Percentiles rank a stretch among this genome's conserved stretches.
phyloP scores from a whole-genome alignment of 441 rosid genomes.

The Brassica balearica region DNA sequence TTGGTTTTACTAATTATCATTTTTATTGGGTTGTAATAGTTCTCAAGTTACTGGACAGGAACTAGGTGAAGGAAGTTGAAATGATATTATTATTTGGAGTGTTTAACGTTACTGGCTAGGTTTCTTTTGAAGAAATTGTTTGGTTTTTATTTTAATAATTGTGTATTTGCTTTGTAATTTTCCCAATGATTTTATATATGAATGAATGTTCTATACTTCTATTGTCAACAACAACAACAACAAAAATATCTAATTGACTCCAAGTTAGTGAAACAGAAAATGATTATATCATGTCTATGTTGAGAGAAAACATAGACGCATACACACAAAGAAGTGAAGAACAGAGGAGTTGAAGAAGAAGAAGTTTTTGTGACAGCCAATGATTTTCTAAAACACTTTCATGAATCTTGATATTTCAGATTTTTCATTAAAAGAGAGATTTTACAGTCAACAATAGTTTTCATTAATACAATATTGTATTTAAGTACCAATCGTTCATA shows the following conservation, averaged over 20 bases:
- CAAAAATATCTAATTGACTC: neutral
- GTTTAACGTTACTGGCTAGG: constrained; percentile 8
- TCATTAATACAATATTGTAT: neutral
- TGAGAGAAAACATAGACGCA: constrained; percentile 19
- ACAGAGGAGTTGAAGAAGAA: neutral
- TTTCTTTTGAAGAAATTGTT: constrained; percentile 11
- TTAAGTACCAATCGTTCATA: neutral
- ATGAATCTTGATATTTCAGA: neutral
- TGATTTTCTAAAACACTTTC: neutral
- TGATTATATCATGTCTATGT: constrained; percentile 6
- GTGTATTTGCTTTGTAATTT: constrained; percentile 24
- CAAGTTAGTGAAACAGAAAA: constrained; percentile 16
- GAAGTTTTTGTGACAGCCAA: neutral
- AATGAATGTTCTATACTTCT: constrained; percentile 21
- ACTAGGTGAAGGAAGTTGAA: constrained; percentile 22
- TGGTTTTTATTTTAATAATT: neutral
- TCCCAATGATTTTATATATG: constrained; percentile 2
- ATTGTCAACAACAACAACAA: neutral
- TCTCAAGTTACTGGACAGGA: constrained; percentile 42
- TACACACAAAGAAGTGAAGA: neutral
- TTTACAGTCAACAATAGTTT: neutral
- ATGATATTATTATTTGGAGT: constrained; percentile 3
- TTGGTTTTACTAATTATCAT: neutral
- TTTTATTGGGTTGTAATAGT: constrained; percentile 28
- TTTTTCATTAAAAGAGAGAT: neutral